Base-by-base conservation (phyloP, 352 stramenopile species). In the Pythium periplocum region DNA sequence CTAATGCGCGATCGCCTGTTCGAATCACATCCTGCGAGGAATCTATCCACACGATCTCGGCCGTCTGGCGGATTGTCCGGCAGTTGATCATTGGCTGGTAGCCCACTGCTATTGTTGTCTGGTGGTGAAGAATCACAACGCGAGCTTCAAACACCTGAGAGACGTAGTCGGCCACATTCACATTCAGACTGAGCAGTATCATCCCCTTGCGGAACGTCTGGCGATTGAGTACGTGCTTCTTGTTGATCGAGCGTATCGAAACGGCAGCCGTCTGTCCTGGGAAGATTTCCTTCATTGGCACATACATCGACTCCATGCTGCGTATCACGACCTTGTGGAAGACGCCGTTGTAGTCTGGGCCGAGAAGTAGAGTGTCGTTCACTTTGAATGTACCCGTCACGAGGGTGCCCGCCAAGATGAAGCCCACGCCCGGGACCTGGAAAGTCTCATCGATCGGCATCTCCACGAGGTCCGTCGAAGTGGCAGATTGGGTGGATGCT, bases 61-160 rank as follows among this genome's bases (percentile, higher is more conserved):
- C 90, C 0, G 87, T 95, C 62, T 98, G 92, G 35, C 90, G 74
- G 53, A 98, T 89, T 31, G 90, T 95, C 31, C 91, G 83, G 57
- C 86, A 95, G 68, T 98, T 97, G 53, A 98, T 86, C 73, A 98
- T 96, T 0, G 93, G 93, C 61, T 97, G 88, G 64, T 98, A 98
- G n/a, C 92, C 92, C 5, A 85, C 64, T 3, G 80, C 82, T 44
- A 98, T 89, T 0, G 93, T 98, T n/a, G 93, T 98, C 51, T 96
- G 89, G 74, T 98, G 93, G 75, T 98, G 93, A 35, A 98, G 61
- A 57, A 98, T 97, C 38, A 97, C 83, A 12, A 98, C 88, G 33
- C 92, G 85, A 30, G 93, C 93, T 46, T 98, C 86, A 60, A 98
- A 98, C 50, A 91, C 65, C 33, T 73, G 68, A 37, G 82, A 93